Evolutionary conservation across 2,329 filamentous ascomycete species (phyloP).

Genomic region (Nemania sp.): DNA sequence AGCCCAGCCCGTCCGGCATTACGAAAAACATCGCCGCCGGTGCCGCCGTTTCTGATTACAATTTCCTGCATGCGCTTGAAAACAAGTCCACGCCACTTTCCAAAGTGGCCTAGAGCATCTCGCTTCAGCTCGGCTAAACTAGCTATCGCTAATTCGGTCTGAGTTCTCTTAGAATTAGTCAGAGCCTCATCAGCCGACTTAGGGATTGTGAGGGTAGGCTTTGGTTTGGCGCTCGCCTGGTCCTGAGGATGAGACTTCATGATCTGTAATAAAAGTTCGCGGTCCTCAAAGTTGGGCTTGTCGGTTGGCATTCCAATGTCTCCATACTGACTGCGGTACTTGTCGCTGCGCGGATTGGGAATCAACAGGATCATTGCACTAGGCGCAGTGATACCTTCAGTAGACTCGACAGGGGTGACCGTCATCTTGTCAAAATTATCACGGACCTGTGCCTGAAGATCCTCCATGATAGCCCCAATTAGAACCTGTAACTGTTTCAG

Average conservation of each 20-base stretch:
- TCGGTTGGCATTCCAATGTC: conserved; percentile 30
- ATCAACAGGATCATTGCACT: conserved; percentile 38
- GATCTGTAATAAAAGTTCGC: conserved; percentile 22
- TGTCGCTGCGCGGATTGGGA: conserved; percentile 42
- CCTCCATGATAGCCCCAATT: conserved; percentile 55
- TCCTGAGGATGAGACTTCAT: conserved; percentile 21
- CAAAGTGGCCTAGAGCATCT: conserved; percentile 71
- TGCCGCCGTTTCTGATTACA: conserved; percentile 50
- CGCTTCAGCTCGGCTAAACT: conserved; percentile 67
- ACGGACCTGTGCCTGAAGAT: conserved; percentile 56
- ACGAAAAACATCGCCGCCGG: conserved; percentile 31
- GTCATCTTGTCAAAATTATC: conserved; percentile 55
- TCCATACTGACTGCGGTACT: conserved; percentile 35
- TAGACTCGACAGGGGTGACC: conserved; percentile 36
- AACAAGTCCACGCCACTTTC: conserved; percentile 77
- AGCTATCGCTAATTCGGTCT: conserved; percentile 35
- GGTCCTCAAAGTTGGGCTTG: conserved; percentile 32
- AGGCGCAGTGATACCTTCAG: conserved; percentile 35
- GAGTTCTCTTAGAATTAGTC: conserved; percentile 43
- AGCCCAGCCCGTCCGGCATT: conserved; percentile 44
- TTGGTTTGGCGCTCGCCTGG: conserved; percentile 4
- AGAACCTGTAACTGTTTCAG: conserved; percentile 57
- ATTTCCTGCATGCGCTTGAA: conserved; percentile 72
- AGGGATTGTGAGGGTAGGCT: conserved; percentile 34
- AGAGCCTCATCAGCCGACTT: conserved; percentile 38